Percentiles rank a stretch among this genome's conserved stretches.
These are phyloP conservation scores for Lactuca saligna DNA, from an alignment of 129 eudicot species.

Conservation along the genomic window DNA sequence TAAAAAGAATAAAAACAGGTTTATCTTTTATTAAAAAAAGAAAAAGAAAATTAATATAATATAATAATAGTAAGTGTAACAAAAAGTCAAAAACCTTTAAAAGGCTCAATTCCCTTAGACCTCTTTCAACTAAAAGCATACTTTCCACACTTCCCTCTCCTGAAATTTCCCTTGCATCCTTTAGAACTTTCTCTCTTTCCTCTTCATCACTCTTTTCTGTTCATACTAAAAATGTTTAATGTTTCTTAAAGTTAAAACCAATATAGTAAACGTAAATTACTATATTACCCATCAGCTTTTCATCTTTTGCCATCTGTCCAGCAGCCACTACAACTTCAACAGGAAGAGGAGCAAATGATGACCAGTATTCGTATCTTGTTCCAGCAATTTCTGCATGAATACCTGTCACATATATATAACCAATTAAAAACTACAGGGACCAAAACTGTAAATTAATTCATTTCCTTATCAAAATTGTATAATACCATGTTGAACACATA, in stretches of 20 bases:
- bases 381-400: constrained; percentile 75
- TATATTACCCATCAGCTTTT: constrained; percentile 36
- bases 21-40: neutral
- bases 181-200: constrained; percentile 47
- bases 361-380: constrained; percentile 72
- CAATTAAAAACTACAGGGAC: no score
- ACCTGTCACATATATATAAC: constrained; percentile 40
- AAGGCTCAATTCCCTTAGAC: constrained; percentile 65
- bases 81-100: constrained; percentile 81
- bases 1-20: constrained; percentile 4
- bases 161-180: constrained; percentile 36
- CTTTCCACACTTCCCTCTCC: constrained; percentile 77
- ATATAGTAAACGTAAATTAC: neutral
- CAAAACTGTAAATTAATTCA: no score
- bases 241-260: neutral
- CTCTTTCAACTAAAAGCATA: constrained; percentile 94
- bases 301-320: constrained; percentile 65
- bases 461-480: neutral
- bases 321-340: constrained; percentile 67
- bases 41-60: neutral
- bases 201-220: constrained; percentile 54
- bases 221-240: neutral
- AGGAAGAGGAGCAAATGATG: constrained; percentile 65
- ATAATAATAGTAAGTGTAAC: neutral
- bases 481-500: constrained; percentile 75